A percentile compares a stretch with the other conserved stretches of the same genome.
These are phyloP conservation scores for Coemansia erecta DNA, from an alignment of 192 early-diverging fungal species.

Conservation along the genomic window DNA sequence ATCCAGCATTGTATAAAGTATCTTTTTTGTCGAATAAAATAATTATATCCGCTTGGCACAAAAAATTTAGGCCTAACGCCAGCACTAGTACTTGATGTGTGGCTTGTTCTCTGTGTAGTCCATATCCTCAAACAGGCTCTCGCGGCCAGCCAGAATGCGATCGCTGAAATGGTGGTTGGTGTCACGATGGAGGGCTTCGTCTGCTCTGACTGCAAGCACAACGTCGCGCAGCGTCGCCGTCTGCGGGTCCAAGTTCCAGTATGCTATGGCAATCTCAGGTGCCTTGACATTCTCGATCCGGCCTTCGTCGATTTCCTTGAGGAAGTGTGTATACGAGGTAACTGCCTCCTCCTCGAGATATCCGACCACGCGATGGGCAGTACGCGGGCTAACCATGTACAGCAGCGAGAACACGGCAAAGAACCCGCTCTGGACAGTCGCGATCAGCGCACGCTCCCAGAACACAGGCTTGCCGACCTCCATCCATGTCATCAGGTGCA, in stretches of 20 bases:
- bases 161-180: conserved; percentile 87
- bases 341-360: conserved; percentile 95
- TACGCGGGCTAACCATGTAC: conserved; percentile 78
- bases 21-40: neutral
- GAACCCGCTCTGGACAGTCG: conserved; percentile 82
- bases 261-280: conserved; percentile 82
- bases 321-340: conserved; percentile 83
- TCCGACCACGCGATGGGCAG: conserved; percentile 84
- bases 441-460: conserved; percentile 65
- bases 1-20: neutral
- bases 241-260: conserved; percentile 71
- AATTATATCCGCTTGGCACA: neutral
- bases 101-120: conserved; percentile 27
- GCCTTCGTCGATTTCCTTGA: conserved; percentile 81
- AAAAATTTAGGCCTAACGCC: neutral
- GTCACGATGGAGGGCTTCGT: conserved; percentile 86
- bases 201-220: conserved; percentile 82
- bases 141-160: conserved; percentile 54
- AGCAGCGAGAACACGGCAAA: conserved; percentile 86
- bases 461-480: conserved; percentile 62
- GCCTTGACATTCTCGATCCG: conserved; percentile 67
- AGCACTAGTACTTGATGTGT: conserved; percentile 27
- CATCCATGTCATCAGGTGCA: conserved; percentile 79
- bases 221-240: conserved; percentile 75
- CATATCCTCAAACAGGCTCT: conserved; percentile 56